A percentile compares a stretch with the other conserved stretches of the same genome.
These are phyloP conservation scores for Annona cherimola DNA, from an alignment of 164 flowering plant species.

Conservation along the genomic window DNA sequence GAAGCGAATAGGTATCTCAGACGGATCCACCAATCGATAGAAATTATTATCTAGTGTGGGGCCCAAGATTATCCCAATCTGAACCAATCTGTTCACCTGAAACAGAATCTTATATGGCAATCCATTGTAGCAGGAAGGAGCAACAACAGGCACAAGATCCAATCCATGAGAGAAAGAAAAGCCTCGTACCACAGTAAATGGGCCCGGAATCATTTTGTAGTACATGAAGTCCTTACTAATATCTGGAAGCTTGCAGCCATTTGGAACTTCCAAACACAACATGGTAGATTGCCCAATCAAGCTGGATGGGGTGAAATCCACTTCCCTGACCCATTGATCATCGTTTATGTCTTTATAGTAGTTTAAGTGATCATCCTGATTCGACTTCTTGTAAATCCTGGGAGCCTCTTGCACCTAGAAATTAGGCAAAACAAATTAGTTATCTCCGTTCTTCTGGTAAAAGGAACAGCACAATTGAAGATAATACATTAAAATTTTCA, in stretches of 20 bases:
- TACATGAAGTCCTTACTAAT: slow-evolving; percentile 37
- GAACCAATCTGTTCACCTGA: slow-evolving; percentile 63
- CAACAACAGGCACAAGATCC: slow-evolving; percentile 62
- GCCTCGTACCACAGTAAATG: slow-evolving; percentile 36
- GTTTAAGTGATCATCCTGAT: slow-evolving; percentile 23
- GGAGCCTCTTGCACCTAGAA: slow-evolving; percentile 66
- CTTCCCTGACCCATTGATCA: slow-evolving; percentile 61
- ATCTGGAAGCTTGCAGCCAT: slow-evolving; percentile 34
- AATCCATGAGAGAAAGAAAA: slow-evolving; percentile 31
- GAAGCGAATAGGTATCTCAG: slow-evolving; percentile 11
- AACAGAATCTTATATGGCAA: slow-evolving; percentile 63
- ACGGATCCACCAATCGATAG: slow-evolving; percentile 55
- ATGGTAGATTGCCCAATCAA: slow-evolving; percentile 75
- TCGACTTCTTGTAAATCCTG: slow-evolving; percentile 45
- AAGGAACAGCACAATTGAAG: background rate
- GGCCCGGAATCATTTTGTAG: slow-evolving; percentile 38
- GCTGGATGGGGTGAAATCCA: slow-evolving; percentile 58
- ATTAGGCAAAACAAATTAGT: slow-evolving; percentile 4
- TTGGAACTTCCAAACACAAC: slow-evolving; percentile 68
- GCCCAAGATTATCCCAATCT: slow-evolving; percentile 66
- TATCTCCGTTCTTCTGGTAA: background rate
- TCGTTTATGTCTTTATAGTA: slow-evolving; percentile 42
- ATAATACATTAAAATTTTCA: no score
- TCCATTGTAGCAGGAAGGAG: slow-evolving; percentile 28
- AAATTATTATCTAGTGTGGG: slow-evolving; percentile 50